A percentile compares a stretch with the other conserved stretches of the same genome.
phyloP scores from a whole-genome alignment of 345 rosid species.

The Dipteronia dyeriana region DNA sequence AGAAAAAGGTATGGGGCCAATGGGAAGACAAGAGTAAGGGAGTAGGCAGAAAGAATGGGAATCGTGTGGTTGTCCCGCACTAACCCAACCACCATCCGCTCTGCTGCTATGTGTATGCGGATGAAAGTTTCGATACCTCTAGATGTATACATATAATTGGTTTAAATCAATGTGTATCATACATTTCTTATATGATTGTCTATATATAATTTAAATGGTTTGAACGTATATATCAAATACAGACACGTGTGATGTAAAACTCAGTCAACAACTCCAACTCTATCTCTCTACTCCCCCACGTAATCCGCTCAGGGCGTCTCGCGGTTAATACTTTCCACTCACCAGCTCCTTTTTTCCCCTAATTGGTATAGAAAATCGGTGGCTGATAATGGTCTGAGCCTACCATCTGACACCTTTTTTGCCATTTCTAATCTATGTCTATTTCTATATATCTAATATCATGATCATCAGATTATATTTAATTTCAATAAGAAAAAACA shows the following conservation, averaged over 20 bases:
- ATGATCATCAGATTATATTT: background rate
- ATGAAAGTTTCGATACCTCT: too few relatives aligned
- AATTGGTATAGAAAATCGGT: background rate
- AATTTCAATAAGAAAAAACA: background rate
- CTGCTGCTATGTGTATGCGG: background rate
- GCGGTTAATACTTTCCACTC: background rate
- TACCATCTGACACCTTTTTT: background rate
- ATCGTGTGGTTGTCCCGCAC: constrained; percentile 38
- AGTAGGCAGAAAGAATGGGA: background rate
- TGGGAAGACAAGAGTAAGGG: background rate
- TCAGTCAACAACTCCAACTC: background rate
- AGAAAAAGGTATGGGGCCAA: background rate
- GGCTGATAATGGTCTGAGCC: background rate
- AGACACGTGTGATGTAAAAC: background rate
- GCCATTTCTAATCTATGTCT: background rate
- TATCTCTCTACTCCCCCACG: background rate
- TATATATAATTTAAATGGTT: too few relatives aligned
- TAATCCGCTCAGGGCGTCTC: background rate
- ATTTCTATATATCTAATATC: too few relatives aligned
- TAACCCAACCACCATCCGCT: constrained; percentile 33
- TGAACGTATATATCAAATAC: too few relatives aligned
- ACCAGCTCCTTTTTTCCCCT: background rate
- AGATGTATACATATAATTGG: too few relatives aligned
- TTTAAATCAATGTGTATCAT: too few relatives aligned
- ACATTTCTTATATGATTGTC: too few relatives aligned